Evolutionary conservation across 139 green algal species (phyloP).

Genomic region (Eudorina sp.): DNA sequence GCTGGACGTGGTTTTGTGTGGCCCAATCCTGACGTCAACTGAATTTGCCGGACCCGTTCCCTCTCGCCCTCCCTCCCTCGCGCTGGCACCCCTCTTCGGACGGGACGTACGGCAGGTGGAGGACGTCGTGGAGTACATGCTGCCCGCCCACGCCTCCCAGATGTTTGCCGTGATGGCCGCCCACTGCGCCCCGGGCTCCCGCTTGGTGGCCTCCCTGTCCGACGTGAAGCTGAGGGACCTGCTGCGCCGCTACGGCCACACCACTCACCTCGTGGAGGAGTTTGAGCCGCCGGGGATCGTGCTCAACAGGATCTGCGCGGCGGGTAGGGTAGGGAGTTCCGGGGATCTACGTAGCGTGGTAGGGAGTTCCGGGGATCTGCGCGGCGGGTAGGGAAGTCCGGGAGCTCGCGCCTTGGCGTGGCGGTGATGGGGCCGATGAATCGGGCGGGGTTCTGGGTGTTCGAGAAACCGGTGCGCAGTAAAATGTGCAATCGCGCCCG

Average conservation of each 20-base stretch:
- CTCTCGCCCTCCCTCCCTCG: not conserved
- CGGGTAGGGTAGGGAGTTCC: slow-evolving; percentile 5
- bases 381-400: too few relatives aligned
- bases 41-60: too few relatives aligned
- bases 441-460: too few relatives aligned
- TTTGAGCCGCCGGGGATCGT: slow-evolving; percentile 57
- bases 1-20: too few relatives aligned
- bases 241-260: slow-evolving; percentile 58
- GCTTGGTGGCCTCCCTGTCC: slow-evolving; percentile 41
- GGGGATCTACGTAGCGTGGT: too few relatives aligned
- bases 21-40: too few relatives aligned
- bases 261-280: slow-evolving; percentile 59
- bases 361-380: too few relatives aligned
- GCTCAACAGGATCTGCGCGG: slow-evolving; percentile 48
- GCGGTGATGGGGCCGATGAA: too few relatives aligned
- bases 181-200: slow-evolving; percentile 40
- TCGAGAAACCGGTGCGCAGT: too few relatives aligned
- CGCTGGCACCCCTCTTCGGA: not conserved
- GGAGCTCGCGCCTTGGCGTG: too few relatives aligned
- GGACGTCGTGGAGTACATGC: slow-evolving; percentile 62
- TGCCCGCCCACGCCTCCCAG: slow-evolving; percentile 41
- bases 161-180: slow-evolving; percentile 53
- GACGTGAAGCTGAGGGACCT: slow-evolving; percentile 57
- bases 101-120: slow-evolving; percentile 52
- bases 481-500: too few relatives aligned